Conservation (phyloP, 2,329 filamentous ascomycete genomes). For the Plectosphaerella sp. region DNA sequence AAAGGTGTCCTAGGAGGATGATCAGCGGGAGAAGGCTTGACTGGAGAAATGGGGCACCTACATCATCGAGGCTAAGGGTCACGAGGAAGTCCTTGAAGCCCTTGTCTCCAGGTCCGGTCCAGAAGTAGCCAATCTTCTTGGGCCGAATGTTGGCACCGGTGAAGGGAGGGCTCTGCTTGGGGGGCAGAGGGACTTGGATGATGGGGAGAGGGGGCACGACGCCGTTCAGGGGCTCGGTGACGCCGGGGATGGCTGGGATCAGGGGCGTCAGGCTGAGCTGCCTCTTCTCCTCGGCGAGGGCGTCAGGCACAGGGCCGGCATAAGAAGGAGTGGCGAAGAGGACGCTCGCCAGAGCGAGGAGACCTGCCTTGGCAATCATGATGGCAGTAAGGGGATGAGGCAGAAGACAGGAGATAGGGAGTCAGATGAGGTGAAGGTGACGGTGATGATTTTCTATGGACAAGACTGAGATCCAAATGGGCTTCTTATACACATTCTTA, state of each 20-base stretch:
- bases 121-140: constrained; percentile 64
- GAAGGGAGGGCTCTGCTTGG: constrained; percentile 49
- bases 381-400: background rate
- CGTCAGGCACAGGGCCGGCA: background rate
- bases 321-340: background rate
- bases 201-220: constrained; percentile 51
- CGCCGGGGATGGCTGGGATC: constrained; percentile 54
- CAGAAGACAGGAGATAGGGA: background rate
- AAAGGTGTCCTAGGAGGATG: constrained; percentile 45
- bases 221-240: constrained; percentile 50
- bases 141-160: constrained; percentile 50
- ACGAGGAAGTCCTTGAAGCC: constrained; percentile 55
- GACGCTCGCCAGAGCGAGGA: background rate
- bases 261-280: constrained; percentile 43
- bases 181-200: constrained; percentile 54
- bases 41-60: constrained; percentile 17
- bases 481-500: background rate
- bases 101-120: constrained; percentile 58
- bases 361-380: constrained; percentile 1
- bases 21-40: background rate
- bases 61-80: constrained; percentile 55
- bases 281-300: constrained; percentile 1
- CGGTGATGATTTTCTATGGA: background rate
- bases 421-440: background rate
- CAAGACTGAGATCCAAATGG: background rate